Base-by-base conservation (phyloP, 352 stramenopile genomes). In the Phytophthora macrochlamydospora region DNA sequence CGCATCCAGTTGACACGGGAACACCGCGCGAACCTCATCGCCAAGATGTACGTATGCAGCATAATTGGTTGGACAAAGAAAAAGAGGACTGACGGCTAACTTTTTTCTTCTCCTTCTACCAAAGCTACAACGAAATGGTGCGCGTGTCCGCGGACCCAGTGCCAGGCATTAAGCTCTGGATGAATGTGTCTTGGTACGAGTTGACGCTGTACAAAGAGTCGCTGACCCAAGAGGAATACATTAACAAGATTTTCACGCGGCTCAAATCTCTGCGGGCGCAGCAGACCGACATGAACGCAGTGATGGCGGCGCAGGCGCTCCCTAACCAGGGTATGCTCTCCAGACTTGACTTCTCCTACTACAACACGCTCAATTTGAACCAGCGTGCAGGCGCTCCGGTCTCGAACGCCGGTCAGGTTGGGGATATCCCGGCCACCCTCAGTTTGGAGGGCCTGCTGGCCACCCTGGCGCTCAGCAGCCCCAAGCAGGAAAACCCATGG, bases 111-210 rank as follows among this genome's bases (percentile, higher is more conserved):
- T 24, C 18, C 18, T 24, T 24, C 18, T 24, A 24, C 18, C 18
- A 24, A 24, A 91, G 82, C 69, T 92, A 92, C 64, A 92, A 94
- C 43, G 84, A 94, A 66, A 85, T 94, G 71, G 86, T 94, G 32
- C 84, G 86, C 56, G 84, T 94, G 40, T 89, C 82, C n/a, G 88
- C 78, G 8, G 86, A 94, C 56, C 84, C 84, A 18, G 77, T 84
- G 37, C 84, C 86, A 0, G 86, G 86, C 13, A 94, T 94, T 50
- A 91, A 91, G 65, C 79, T 94, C 33, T 94, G 86, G 86, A 94
- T 93, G 81, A 92, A 94, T 67, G 86, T 93, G 31, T 87, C 86
- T 18, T 92, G 86, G 83, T 94, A 91, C 64, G 86, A 94, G 75
- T 67, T 94, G 49, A 89, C 82, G 52, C 72, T 93, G 6, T 94